Evolutionary conservation across 2,329 filamentous ascomycete species (phyloP), one percentile per base, ranked within the genome.

Genomic region (Beauveria caledonica): DNA sequence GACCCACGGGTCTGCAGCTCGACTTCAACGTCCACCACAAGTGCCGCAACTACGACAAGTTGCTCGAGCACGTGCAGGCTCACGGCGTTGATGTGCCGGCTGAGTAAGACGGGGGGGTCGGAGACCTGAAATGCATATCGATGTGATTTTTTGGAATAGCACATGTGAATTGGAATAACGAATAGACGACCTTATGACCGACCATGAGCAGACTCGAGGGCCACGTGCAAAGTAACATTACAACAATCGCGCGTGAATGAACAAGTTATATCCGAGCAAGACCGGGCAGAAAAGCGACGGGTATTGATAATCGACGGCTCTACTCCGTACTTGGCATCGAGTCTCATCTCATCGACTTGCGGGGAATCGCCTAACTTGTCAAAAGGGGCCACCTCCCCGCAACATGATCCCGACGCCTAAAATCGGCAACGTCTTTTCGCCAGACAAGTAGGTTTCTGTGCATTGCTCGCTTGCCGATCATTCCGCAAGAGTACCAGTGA

Each of bases 21-120:
- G 63, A 64, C 44, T 64, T 64, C 40, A 55, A 63, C 15, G 61
- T 62, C 29, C 63, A 63, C 52, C 63, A 64, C 45, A 64, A 63
- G 52, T 64, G 63, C 42, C 54, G 63, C 46, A 44, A 64, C 50
- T 64, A 61, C 19, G 58, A 61, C 19, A 62, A 63, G 60, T 59
- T 64, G 40, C 17, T 54, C 8, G 45, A 58, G 21, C 63, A 53
- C 23, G 61, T 63, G 5, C 46, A 61, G 5, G 29, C 58, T 2
- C 61, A 64, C 36, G 52, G 51, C 23, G 52, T 60, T 3, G 51
- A 55, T 15, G 52, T 60, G 21, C 58, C 58, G 11, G 44, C 58
- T 6, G 57, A 45, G 29, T 59, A 53, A 46, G 11, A 15, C 13
- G n/a, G 23, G n/a, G 15, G 11, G 2, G 17, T 1, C 6, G 11